These are phyloP conservation scores for Penicillium vulpinum DNA, from an alignment of 2,329 filamentous ascomycete species.

Conservation along the genomic window DNA sequence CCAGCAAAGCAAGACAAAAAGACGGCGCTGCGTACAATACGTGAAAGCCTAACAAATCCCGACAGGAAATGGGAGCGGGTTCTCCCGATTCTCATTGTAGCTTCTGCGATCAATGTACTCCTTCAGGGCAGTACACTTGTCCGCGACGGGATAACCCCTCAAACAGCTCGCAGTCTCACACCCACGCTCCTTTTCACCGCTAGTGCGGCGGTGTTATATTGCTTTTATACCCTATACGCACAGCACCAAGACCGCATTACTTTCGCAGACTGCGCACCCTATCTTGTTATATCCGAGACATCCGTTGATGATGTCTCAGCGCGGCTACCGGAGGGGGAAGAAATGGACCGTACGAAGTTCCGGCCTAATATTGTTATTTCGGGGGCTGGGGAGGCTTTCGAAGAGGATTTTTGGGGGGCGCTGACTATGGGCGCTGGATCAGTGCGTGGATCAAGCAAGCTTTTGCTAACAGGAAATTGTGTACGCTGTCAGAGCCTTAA, in stretches of 20 bases:
- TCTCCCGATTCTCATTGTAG: neutral
- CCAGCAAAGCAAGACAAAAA: constrained; percentile 37
- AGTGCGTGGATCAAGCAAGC: constrained; percentile 27
- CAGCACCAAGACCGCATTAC: constrained; percentile 27
- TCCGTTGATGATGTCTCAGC: constrained; percentile 68
- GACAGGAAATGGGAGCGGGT: neutral
- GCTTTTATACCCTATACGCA: neutral
- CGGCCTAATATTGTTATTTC: constrained; percentile 71
- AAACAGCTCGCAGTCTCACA: neutral
- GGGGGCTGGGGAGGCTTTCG: constrained; percentile 58
- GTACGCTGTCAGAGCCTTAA: constrained; percentile 68
- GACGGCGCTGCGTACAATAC: neutral
- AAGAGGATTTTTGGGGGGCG: constrained; percentile 73
- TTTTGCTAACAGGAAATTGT: constrained; percentile 69
- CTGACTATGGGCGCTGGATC: constrained; percentile 44
- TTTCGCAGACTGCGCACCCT: constrained; percentile 52
- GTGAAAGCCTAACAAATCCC: neutral
- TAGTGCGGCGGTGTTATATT: constrained; percentile 5
- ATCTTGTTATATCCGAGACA: constrained; percentile 68
- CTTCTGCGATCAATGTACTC: neutral
- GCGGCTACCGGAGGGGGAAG: constrained; percentile 52
- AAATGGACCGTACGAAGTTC: constrained; percentile 67
- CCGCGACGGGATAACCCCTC: neutral
- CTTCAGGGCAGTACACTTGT: neutral
- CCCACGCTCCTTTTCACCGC: neutral